phyloP scores from a whole-genome alignment of 345 rosid genomes.

The Microcos paniculata region DNA sequence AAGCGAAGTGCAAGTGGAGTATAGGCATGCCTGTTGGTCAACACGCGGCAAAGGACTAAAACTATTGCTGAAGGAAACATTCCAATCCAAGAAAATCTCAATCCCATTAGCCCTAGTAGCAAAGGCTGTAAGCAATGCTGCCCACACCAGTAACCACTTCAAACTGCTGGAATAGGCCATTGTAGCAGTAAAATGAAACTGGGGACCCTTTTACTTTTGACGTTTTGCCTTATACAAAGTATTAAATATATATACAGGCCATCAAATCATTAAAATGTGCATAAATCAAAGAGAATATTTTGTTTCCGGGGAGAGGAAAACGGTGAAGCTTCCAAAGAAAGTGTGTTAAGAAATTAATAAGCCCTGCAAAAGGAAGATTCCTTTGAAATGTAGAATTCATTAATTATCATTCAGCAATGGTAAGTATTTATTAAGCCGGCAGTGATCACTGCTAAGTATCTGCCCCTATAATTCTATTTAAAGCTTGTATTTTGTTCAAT shows the following conservation, averaged over 20 bases:
- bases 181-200: background rate
- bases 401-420: background rate
- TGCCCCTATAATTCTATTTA: background rate
- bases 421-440: background rate
- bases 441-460: background rate
- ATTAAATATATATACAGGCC: background rate
- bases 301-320: background rate
- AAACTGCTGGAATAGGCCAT: conserved; percentile 28
- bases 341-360: background rate
- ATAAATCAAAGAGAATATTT: background rate
- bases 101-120: conserved; percentile 11
- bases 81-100: conserved; percentile 48
- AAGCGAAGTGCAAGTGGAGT: background rate
- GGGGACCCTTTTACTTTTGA: background rate
- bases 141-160: background rate
- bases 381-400: background rate
- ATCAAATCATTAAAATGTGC: background rate
- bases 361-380: background rate
- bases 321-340: conserved; percentile 18
- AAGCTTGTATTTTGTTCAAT: background rate
- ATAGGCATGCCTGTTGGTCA: conserved; percentile 36
- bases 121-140: conserved; percentile 17
- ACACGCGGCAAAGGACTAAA: conserved; percentile 19
- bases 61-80: conserved; percentile 30
- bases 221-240: background rate